Base-by-base conservation (phyloP, 2,329 filamentous ascomycete genomes). In the Fusarium sp. region DNA sequence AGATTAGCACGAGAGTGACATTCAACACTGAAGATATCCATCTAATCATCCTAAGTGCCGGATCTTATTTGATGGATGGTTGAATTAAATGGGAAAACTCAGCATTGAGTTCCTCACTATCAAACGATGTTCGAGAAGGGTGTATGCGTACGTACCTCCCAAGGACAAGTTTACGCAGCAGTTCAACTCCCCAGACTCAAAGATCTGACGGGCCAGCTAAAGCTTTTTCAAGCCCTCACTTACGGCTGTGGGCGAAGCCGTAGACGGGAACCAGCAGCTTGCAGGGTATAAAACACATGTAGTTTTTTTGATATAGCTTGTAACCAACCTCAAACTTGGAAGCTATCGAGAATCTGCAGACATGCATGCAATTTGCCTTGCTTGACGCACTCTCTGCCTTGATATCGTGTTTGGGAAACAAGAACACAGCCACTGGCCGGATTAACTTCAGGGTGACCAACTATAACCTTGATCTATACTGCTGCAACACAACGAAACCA, bases 231-330 rank as follows among this genome's bases (percentile, higher is more conserved):
- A 70, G 57, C 50, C 31, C 49, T 62, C 47, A 39, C 36, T 28
- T 33, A 44, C 43, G 67, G 63, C 46, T 64, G 53, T 64, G 63
- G 49, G 53, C 63, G 47, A 42, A 57, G 54, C 57, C 63, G 46
- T 65, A 38, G 40, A 46, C 58, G 63, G 67, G 67, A 68, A 44
- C 54, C 53, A 70, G 58, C 67, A 70, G 46, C 39, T 53, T 47
- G n/a, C 67, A 68, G 54, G 54, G 62, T 42, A 24, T 46, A 42
- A 57, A 33, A 70, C 46, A 67, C 62, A 53, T 68, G 58, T 62
- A 62, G 42, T 46, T 64, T 42, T 42, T 43, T 64, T 54, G 43
- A 59, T 52, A 47, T 49, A 57, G 31, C 38, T 49, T 66, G 42
- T 66, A 31, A 57, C 34, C 24, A 50, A 66, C 38, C 21, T 54